Conservation (phyloP, 2,329 filamentous ascomycete species). For the Scedosporium dehoogii region DNA sequence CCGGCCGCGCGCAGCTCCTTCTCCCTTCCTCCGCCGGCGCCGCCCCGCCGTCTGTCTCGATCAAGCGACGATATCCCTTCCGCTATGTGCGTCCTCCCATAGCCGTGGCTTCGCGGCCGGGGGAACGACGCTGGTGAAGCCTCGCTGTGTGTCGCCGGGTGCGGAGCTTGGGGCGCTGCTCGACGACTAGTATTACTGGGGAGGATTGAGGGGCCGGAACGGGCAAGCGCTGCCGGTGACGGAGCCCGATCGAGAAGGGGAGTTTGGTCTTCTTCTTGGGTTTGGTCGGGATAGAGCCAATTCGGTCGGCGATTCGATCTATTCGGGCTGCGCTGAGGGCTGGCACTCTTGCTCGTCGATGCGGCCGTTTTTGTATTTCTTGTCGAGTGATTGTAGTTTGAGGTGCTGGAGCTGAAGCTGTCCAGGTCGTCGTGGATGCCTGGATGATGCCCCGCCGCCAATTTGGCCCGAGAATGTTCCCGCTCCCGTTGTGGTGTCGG, state of each 20-base stretch:
- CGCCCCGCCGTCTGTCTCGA: conserved; percentile 3
- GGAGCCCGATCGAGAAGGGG: neutral
- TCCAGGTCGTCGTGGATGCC: neutral
- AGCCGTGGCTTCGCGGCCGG: neutral
- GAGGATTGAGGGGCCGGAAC: neutral
- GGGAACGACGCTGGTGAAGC: neutral
- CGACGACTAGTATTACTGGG: neutral
- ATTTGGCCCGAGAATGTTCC: neutral
- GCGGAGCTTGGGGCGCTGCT: neutral
- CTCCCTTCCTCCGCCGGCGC: conserved; percentile 17
- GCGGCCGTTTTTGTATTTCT: neutral
- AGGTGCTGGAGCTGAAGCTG: neutral
- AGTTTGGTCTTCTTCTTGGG: neutral
- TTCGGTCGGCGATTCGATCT: neutral
- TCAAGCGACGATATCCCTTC: neutral
- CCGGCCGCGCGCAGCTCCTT: conserved; percentile 10
- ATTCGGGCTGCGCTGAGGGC: neutral
- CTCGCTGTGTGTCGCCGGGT: neutral
- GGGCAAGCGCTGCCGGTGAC: neutral
- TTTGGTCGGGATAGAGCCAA: neutral
- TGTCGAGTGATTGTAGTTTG: neutral
- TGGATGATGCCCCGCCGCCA: neutral
- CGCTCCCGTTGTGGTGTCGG: neutral
- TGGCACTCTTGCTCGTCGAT: neutral
- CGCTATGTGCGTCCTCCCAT: neutral